Evolutionary conservation across 1,139 yeast species (phyloP).

Genomic region (Magnusiomyces ingens): DNA sequence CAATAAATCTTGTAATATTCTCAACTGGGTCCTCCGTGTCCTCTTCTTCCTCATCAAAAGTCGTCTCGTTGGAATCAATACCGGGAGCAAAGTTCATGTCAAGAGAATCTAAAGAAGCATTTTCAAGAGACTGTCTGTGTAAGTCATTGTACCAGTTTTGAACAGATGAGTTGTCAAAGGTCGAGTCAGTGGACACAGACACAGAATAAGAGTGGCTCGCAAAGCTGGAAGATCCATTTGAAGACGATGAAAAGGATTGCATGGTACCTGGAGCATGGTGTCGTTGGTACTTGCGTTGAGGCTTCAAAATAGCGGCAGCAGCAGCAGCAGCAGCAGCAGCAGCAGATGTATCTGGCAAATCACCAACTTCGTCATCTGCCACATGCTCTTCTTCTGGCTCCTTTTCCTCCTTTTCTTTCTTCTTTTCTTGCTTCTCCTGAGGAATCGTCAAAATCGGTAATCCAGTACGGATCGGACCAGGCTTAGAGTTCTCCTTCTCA

Average conservation of each 20-base stretch:
- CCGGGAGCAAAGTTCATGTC: constrained; percentile 8
- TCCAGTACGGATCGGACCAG: no score
- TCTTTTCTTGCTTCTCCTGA: no score
- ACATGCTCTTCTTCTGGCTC: not conserved
- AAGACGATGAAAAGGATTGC: not conserved
- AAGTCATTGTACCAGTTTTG: constrained; percentile 8
- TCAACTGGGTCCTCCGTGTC: constrained; percentile 10
- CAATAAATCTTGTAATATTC: constrained; percentile 9
- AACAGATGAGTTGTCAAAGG: constrained; percentile 3
- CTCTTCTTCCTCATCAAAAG: constrained; percentile 7
- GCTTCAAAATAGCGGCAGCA: not conserved
- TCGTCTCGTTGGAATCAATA: constrained; percentile 12
- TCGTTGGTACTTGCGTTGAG: not conserved
- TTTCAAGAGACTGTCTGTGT: not conserved
- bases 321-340: not conserved
- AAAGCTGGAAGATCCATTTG: not conserved
- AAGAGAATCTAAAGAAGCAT: constrained; percentile 9
- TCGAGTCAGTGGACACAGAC: not conserved
- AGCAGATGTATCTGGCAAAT: not conserved
- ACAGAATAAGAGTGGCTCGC: not conserved
- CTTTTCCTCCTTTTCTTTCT: no score
- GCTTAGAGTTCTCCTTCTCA: no score
- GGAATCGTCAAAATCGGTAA: no score
- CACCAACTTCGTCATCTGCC: not conserved
- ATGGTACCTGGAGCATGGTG: no score